Evolutionary conservation across 108 stramenopile genomes (phyloP).

Genomic region (Schizochytrium sp.): DNA sequence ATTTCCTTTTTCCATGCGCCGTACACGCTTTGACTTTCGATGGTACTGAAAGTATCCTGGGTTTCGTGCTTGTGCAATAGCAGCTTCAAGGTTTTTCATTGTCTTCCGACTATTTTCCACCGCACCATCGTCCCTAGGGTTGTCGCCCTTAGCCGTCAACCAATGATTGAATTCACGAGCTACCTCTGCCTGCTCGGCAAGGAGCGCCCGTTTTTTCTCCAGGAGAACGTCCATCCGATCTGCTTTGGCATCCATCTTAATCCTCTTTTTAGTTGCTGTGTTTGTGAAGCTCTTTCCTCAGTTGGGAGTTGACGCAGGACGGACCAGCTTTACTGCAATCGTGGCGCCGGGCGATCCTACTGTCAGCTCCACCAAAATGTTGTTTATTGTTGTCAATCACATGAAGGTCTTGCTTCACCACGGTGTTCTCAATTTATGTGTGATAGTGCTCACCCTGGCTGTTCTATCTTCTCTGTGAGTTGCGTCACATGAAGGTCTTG

Average conservation of each 20-base stretch:
- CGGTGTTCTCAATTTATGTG: too few species aligned
- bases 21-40: conserved; percentile 5
- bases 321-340: too few species aligned
- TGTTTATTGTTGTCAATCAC: too few species aligned
- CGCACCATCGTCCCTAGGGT: conserved; percentile 39
- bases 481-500: too few species aligned
- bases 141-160: conserved; percentile 20
- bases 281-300: too few species aligned
- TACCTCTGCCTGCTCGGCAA: conserved; percentile 29
- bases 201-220: conserved; percentile 41
- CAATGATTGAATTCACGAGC: conserved; percentile 54
- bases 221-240: conserved; percentile 39
- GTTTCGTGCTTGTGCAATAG: conserved; percentile 29
- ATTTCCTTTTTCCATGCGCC: conserved; percentile 38
- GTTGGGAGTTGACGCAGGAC: too few species aligned
- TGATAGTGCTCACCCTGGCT: too few species aligned
- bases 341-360: too few species aligned
- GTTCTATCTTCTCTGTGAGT: too few species aligned
- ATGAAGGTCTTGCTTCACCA: too few species aligned
- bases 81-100: conserved; percentile 45
- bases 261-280: too few species aligned
- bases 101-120: conserved; percentile 48
- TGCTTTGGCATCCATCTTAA: neutral
- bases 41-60: conserved; percentile 56
- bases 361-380: too few species aligned